Base-by-base conservation (phyloP, 371 early-diverging fungal genomes). In the Funneliformis caledonium region DNA sequence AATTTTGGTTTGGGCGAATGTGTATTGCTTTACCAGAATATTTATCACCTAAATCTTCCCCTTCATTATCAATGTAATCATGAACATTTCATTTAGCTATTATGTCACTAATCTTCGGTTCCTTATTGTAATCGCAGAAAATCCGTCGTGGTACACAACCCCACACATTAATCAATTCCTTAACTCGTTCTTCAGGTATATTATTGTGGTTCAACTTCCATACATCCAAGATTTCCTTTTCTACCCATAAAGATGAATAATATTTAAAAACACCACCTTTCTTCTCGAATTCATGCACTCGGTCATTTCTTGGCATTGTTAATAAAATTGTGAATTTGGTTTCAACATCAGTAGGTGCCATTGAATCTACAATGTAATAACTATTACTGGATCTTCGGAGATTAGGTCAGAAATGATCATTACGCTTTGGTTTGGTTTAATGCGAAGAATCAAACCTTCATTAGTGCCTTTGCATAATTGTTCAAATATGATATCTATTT, bases 1-100 rank as follows among this genome's bases (percentile, higher is more conserved):
- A 67, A 68, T 11, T 68, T 45, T 16, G 42, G 19, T 33, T 68
- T 64, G 12, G 69, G 45, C 2, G 33, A 33, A 68, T 37, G n/a
- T 42, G 69, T 2, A 68, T 68, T n/a, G 69, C 26, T 68, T 68
- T 68, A 43, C 69, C 45, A 1, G 43, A 68, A 68, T 68, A 68
- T 0, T 68, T 22, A 1, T 68, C 42, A 10, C 42, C 37, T 68
- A 68, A 22, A 19, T 45, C 14, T 68, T 68, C 6, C 42, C 42
- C 69, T 42, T 68, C 43, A 33, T 33, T 22, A 42, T 64, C 12
- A 64, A 64, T 22, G 64, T 64, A 64, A 22, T 22, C 64, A 64
- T 64, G 37, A 64, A 64, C 26, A 64, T 64, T 31, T 0, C 74
- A 52, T 14, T 70, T 31, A 47, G 45, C 19, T 9, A 70, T 42